These are phyloP conservation scores for Quercus robur DNA, from an alignment of 306 rosid species.

Conservation along the genomic window DNA sequence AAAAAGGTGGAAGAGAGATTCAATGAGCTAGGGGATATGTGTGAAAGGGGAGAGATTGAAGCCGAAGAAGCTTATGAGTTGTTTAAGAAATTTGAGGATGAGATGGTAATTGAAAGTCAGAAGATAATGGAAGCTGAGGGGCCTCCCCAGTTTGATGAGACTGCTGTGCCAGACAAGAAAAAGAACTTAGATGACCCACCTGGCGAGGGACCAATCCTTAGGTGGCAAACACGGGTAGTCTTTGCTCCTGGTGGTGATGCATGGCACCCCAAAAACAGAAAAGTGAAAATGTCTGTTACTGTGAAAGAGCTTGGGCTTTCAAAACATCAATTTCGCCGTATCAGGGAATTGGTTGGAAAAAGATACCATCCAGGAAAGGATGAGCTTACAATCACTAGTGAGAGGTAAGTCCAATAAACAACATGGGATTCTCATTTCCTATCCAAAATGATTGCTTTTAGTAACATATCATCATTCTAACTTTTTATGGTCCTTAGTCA, in stretches of 20 bases:
- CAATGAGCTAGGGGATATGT: slow-evolving; percentile 84
- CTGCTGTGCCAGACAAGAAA: slow-evolving; percentile 48
- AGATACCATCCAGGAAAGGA: slow-evolving; percentile 93
- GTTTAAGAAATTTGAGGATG: slow-evolving; percentile 82
- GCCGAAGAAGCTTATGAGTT: slow-evolving; percentile 78
- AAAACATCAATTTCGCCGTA: slow-evolving; percentile 73
- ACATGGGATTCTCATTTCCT: background rate
- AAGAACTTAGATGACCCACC: slow-evolving; percentile 73
- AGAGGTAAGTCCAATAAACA: slow-evolving; percentile 50
- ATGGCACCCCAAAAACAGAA: slow-evolving; percentile 96
- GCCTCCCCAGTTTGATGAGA: slow-evolving; percentile 40
- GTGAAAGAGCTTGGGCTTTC: slow-evolving; percentile 95
- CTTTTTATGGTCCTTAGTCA: background rate
- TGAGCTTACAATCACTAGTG: slow-evolving; percentile 87
- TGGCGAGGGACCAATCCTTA: slow-evolving; percentile 94
- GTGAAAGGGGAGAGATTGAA: slow-evolving; percentile 93
- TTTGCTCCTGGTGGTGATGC: slow-evolving; percentile 98
- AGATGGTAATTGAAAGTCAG: slow-evolving; percentile 54
- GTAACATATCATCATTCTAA: background rate
- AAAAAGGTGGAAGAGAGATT: slow-evolving; percentile 68
- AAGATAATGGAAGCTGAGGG: slow-evolving; percentile 62
- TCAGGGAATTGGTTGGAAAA: slow-evolving; percentile 86
- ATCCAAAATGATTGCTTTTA: slow-evolving; percentile 1
- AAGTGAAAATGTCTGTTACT: slow-evolving; percentile 83
- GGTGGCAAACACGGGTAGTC: slow-evolving; percentile 83